Base-by-base conservation (phyloP, 2,329 filamentous ascomycete genomes). In the Calycina herbarum region DNA sequence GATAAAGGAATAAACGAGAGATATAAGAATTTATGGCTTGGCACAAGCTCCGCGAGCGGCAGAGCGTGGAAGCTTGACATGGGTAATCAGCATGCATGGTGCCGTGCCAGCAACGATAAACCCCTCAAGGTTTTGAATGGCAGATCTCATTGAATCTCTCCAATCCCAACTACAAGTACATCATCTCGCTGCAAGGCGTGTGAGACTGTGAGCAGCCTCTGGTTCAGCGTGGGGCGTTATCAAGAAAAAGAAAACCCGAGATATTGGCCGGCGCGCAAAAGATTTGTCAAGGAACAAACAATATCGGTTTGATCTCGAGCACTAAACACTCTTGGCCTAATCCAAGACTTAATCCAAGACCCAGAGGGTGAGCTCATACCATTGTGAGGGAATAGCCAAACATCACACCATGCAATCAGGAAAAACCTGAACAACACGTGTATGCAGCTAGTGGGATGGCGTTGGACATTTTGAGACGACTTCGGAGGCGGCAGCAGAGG, bases 151-250 rank as follows among this genome's bases (percentile, higher is more conserved):
- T 24, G 45, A 27, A 11, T 13, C 24, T 27, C 7, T 3, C 11
- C 24, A 20, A 11, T 11, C 17, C n/a, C 17, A 45, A 48, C 45
- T 2, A 51, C 17, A 45, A 48, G n/a, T 2, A 51, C 20, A 51
- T 51, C 45, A 51, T 10, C 45, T 38, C 15, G 6, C 33, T 59
- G 58, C n/a, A 59, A 59, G 29, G 58, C 17, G 48, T 54, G 11
- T 54, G 27, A 29, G 27, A 29, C 27, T 29, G 27, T 29, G 20
- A 54, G 20, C 27, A 13, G 48, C 4, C 48, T 54, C 24, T 24
- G 48, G 24, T 27, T 24, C 38, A 57, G 65, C 79, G 79, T 63
- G 72, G 71, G 72, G 67, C 71, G 61, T 69, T 69, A 66, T 69
- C 70, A 64, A 40, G 59, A 67, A 67, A 72, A 68, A 67, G 67